Base-by-base conservation (phyloP, 768 basidiomycete species). In the Leccinum subtestaceum region DNA sequence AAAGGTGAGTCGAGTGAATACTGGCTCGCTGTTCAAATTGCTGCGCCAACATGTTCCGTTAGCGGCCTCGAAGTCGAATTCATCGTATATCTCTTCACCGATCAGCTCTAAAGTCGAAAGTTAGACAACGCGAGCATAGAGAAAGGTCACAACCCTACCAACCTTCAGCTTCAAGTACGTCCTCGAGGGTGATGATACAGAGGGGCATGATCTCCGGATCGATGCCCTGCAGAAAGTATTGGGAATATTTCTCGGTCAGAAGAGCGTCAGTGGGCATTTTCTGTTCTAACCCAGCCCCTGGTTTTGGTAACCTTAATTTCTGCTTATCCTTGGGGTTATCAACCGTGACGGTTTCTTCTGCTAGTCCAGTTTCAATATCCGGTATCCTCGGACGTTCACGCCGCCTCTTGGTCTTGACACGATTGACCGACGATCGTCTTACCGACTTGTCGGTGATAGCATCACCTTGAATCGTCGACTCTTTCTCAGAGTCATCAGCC, bases 101-200 rank as follows among this genome's bases (percentile, higher is more conserved):
- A 25, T 25, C 0, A 0, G 25, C 25, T 25, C 5, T 25, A 25
- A 25, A 25, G 25, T 25, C 25, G 25, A 25, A 25, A 25, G 25
- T 25, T 25, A 25, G 5, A 25, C 25, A 25, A 6, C 5, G 25
- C 25, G 25, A 25, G 25, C 25, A 25, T 25, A 25, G 25, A 25
- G 25, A 25, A 25, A 25, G 25, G 25, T 25, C 25, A 25, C 25
- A 21, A 21, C 21, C 21, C 21, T 21, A 65, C 68, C 21, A 53
- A 88, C 90, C 90, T 83, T 96, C 94, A 9, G 21, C 21, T 21
- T 21, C 21, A 21, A 96, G 78, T 10, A 96, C 91, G 63, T 96
- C 94, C 74, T 96, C 94, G 2, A 96, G 80, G 0, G 94, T 96
- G 60, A 96, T 95, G 65, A 96, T 93, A 52, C 94, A 94, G 25